Conservation (phyloP, 2,329 filamentous ascomycete species). For the Sclerotinia trifoliorum region DNA sequence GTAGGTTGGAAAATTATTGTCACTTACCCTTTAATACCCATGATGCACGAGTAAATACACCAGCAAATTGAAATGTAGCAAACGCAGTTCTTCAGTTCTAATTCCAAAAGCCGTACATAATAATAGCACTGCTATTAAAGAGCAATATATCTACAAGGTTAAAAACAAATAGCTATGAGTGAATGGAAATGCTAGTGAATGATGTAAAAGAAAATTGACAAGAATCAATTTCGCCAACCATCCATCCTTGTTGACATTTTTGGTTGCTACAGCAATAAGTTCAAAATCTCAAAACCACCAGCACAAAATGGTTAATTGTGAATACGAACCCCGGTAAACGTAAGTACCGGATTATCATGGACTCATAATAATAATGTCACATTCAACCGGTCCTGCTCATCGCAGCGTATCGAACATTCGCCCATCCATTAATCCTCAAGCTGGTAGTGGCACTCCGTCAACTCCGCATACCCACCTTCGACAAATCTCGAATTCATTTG, state of each 20-base stretch:
- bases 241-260: conserved; percentile 16
- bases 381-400: conserved; percentile 48
- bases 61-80: conserved; percentile 3
- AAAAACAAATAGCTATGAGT: background rate
- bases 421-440: conserved; percentile 26
- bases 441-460: conserved; percentile 39
- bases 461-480: conserved; percentile 60
- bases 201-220: background rate
- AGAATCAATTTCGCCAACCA: background rate
- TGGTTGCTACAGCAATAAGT: conserved; percentile 14
- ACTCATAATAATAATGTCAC: conserved; percentile 32
- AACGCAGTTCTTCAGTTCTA: background rate
- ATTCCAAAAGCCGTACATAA: conserved; percentile 16
- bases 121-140: conserved; percentile 17
- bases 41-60: conserved; percentile 39
- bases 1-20: background rate
- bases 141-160: conserved; percentile 3
- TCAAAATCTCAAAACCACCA: background rate
- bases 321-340: conserved; percentile 3
- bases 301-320: conserved; percentile 17
- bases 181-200: conserved; percentile 1
- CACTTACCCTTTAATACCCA: conserved; percentile 65
- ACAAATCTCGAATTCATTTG: conserved; percentile 54
- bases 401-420: conserved; percentile 59
- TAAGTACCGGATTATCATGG: conserved; percentile 22